A percentile compares a stretch with the other conserved stretches of the same genome.
Evolutionary conservation across 208 protist species (phyloP).

Genomic region (Vickermania ingenoplastis): DNA sequence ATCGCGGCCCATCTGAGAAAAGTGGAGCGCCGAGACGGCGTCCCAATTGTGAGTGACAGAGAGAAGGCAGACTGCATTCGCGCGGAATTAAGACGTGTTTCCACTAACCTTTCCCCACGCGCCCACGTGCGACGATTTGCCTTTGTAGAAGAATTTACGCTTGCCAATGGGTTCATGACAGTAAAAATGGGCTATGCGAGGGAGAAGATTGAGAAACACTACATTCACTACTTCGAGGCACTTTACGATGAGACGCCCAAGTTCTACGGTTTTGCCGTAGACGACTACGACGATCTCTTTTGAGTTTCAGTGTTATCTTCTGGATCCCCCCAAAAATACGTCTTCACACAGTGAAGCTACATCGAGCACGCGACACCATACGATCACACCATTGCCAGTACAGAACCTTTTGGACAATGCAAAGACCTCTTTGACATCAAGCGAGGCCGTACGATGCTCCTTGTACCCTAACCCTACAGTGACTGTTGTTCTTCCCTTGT

Average conservation of each 20-base stretch:
- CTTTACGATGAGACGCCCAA: slow-evolving; percentile 87
- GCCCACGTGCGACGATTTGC: slow-evolving; percentile 81
- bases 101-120: slow-evolving; percentile 60
- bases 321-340: too few species aligned
- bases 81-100: slow-evolving; percentile 72
- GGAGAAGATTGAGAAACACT: slow-evolving; percentile 78
- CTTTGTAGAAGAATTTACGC: slow-evolving; percentile 86
- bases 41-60: slow-evolving; percentile 79
- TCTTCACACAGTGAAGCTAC: too few species aligned
- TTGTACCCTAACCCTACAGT: too few species aligned
- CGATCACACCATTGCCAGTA: too few species aligned
- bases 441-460: too few species aligned
- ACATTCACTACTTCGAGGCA: slow-evolving; percentile 85
- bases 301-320: too few species aligned
- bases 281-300: slow-evolving; percentile 89
- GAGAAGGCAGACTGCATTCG: slow-evolving; percentile 87
- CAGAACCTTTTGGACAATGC: too few species aligned
- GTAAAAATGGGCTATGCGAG: slow-evolving; percentile 82
- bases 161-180: slow-evolving; percentile 86
- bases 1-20: slow-evolving; percentile 80
- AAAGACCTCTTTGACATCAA: too few species aligned
- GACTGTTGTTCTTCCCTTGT: too few species aligned
- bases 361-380: too few species aligned
- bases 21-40: slow-evolving; percentile 81
- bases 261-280: slow-evolving; percentile 87